These are phyloP conservation scores for Hirsutella rhossiliensis DNA, from an alignment of 2,329 filamentous ascomycete species.

Conservation along the genomic window DNA sequence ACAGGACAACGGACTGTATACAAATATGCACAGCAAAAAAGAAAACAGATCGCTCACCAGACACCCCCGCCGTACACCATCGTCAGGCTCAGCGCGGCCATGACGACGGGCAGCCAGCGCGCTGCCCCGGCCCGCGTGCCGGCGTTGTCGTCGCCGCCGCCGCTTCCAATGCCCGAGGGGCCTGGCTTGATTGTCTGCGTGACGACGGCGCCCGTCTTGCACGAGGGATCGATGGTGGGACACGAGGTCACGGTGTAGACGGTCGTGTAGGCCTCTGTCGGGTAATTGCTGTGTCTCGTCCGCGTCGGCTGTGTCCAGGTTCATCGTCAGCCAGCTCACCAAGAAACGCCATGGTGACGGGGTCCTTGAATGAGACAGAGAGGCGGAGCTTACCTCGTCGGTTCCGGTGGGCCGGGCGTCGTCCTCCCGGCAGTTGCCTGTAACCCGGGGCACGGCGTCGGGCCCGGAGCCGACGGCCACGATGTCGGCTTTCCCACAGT, in stretches of 20 bases:
- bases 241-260: conserved; percentile 15
- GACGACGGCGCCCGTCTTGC: conserved; percentile 10
- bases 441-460: conserved; percentile 18
- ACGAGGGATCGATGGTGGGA: conserved; percentile 9
- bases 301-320: conserved; percentile 6
- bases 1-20: no score
- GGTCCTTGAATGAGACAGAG: no score
- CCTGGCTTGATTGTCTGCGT: conserved; percentile 8
- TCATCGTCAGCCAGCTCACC: no score
- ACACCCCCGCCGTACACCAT: not conserved
- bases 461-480: conserved; percentile 20
- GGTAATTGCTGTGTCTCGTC: conserved; percentile 1
- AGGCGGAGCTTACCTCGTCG: not conserved
- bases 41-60: not conserved
- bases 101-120: not conserved
- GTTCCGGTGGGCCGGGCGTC: conserved; percentile 9
- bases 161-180: not conserved
- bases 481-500: conserved; percentile 26
- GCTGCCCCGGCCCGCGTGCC: conserved; percentile 1
- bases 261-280: conserved; percentile 10
- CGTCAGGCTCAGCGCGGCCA: not conserved
- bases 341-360: no score
- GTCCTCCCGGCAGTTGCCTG: conserved; percentile 23
- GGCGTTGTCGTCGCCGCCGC: conserved; percentile 4
- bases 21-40: not conserved